Evolutionary conservation across 2,329 filamentous ascomycete species (phyloP), one percentile per base, ranked within the genome.

Genomic region (Paraphaeosphaeria minitans): DNA sequence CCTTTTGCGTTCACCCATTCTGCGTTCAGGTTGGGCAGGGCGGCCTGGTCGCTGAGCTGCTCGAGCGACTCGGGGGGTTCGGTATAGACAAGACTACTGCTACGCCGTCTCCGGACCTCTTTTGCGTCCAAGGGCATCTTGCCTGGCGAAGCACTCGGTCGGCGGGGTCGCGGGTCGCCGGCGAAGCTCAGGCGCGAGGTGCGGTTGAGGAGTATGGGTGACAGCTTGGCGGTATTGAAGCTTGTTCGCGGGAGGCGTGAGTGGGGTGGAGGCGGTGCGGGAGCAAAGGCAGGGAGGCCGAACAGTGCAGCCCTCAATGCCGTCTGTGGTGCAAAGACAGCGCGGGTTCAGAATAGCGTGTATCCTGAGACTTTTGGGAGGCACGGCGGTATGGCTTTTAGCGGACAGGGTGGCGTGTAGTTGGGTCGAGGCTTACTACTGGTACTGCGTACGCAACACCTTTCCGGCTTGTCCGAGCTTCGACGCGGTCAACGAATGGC

Each of bases 1-100:
- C 95, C 95, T 87, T 99, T 99, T 73, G 93, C 92, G 79, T 98
- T 98, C 67, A 97, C 96, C 95, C 95, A 99, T 81, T 97, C 92
- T 68, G 95, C 93, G 79, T 99, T 99, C 74, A 97, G 81, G 75
- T 99, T 99, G 53, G 95, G 95, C 69, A 97, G 84, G 39, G 92
- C 91, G 57, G 93, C 91, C 83, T 98, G 95, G 79, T 99, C 95
- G 75, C 91, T 97, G 79, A 96, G 92, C 81, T 97, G 95, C 83
- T 99, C 95, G 75, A 97, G 88, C 57, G 94, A 96, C 84, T 99
- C 95, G 61, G 90, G 89, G 56, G 95, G 95, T 79, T 99, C 95
- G 75, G 96, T 93, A 80, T 98, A 98, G 80, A 99, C 93, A 81
- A 99, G 89, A 81, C 94, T 98, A 83, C 94, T 97, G 79, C 95